A percentile compares a stretch with the other conserved stretches of the same genome.
phyloP scores from a whole-genome alignment of 305 asterid species.

The Stenogyne calaminthoides region DNA sequence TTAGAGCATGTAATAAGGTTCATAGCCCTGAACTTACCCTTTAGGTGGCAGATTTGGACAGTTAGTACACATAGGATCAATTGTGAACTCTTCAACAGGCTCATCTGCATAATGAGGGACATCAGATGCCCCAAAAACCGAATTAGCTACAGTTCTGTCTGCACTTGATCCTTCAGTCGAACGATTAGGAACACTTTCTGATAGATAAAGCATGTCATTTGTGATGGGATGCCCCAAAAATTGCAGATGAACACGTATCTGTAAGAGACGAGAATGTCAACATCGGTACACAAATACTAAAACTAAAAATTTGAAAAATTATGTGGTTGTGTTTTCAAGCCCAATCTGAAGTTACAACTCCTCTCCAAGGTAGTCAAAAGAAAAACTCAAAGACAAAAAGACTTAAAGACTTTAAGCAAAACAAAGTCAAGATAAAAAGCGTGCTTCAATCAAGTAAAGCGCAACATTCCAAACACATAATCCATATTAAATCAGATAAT shows the following conservation, averaged over 20 bases:
- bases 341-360: slow-evolving; percentile 7
- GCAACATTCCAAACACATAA: too few relatives aligned
- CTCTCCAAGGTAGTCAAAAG: too few relatives aligned
- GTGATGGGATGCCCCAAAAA: slow-evolving; percentile 89
- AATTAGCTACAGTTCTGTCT: slow-evolving; percentile 61
- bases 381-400: too few relatives aligned
- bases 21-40: slow-evolving; percentile 55
- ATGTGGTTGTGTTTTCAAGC: slow-evolving; percentile 15
- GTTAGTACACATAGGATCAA: slow-evolving; percentile 93
- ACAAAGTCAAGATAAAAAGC: too few relatives aligned
- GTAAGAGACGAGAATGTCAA: slow-evolving; percentile 31
- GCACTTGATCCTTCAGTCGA: slow-evolving; percentile 52
- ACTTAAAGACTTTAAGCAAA: too few relatives aligned
- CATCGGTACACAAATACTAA: background rate
- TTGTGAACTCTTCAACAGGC: slow-evolving; percentile 50
- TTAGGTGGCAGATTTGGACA: slow-evolving; percentile 90
- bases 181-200: slow-evolving; percentile 44
- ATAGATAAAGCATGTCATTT: slow-evolving; percentile 82
- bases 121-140: background rate
- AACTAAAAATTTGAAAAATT: background rate
- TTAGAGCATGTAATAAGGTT: background rate
- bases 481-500: too few relatives aligned
- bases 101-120: slow-evolving; percentile 32
- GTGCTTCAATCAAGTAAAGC: too few relatives aligned
- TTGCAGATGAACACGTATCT: slow-evolving; percentile 97